Evolutionary conservation across 2,329 filamentous ascomycete genomes (phyloP).

Genomic region (Chalara sp.): DNA sequence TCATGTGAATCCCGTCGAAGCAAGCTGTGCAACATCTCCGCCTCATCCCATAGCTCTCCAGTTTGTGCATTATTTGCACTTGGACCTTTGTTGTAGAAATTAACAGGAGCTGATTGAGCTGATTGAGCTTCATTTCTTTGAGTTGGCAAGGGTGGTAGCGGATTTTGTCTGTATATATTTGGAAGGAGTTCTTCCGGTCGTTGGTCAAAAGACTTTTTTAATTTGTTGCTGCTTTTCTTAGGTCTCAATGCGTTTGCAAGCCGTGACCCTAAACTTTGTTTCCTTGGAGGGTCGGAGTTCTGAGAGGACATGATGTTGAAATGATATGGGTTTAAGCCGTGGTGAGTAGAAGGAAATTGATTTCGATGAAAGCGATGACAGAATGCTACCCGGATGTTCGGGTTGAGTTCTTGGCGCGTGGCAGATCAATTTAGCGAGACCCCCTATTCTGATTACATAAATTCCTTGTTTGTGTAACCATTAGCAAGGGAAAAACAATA

Average conservation of each 20-base stretch:
- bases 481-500: too few relatives aligned
- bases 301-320: not conserved
- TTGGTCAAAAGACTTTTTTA: constrained; percentile 2
- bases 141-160: not conserved
- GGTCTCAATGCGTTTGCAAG: not conserved
- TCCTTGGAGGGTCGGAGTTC: not conserved
- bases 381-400: too few relatives aligned
- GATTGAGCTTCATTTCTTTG: not conserved
- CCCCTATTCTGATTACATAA: too few relatives aligned
- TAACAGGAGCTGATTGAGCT: not conserved
- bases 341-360: too few relatives aligned
- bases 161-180: too few relatives aligned
- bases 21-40: constrained; percentile 24
- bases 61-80: constrained; percentile 19
- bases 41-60: constrained; percentile 26
- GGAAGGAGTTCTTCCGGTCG: too few relatives aligned
- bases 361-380: too few relatives aligned
- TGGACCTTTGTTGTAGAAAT: not conserved
- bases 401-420: too few relatives aligned
- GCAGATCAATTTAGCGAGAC: too few relatives aligned
- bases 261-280: not conserved
- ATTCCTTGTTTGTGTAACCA: too few relatives aligned
- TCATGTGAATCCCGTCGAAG: constrained; percentile 23
- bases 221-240: not conserved
- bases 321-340: not conserved